Conservation (phyloP, 208 protist genomes). For the Trypanosoma caninum region DNA sequence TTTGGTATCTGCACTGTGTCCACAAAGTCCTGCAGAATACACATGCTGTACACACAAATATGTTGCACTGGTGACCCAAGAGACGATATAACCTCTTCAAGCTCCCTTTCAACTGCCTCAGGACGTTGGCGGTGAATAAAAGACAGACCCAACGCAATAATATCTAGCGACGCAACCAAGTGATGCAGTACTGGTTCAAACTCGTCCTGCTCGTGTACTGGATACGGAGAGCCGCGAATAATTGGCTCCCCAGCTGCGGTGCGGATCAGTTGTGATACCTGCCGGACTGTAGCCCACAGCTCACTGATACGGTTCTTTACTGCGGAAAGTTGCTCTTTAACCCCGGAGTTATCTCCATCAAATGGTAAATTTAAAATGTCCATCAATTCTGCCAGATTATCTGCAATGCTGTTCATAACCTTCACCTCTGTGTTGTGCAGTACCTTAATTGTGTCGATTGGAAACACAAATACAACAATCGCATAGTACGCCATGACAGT, state of each 20-base stretch:
- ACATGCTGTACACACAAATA: slow-evolving; percentile 26
- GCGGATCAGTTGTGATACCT: slow-evolving; percentile 29
- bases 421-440: slow-evolving; percentile 38
- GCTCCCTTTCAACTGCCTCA: slow-evolving; percentile 18
- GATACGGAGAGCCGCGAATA: slow-evolving; percentile 43
- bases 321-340: slow-evolving; percentile 20
- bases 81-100: slow-evolving; percentile 28
- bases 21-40: slow-evolving; percentile 50
- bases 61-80: slow-evolving; percentile 36
- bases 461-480: slow-evolving; percentile 69
- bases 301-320: slow-evolving; percentile 15
- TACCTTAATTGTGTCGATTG: slow-evolving; percentile 48
- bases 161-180: slow-evolving; percentile 43
- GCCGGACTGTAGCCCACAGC: slow-evolving; percentile 34
- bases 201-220: slow-evolving; percentile 34
- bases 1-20: slow-evolving; percentile 36
- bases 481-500: slow-evolving; percentile 69
- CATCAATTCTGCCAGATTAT: slow-evolving; percentile 38
- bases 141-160: slow-evolving; percentile 34
- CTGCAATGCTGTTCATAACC: slow-evolving; percentile 23
- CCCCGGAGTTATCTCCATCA: slow-evolving; percentile 4
- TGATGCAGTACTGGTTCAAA: slow-evolving; percentile 54
- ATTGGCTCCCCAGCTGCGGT: slow-evolving; percentile 43
- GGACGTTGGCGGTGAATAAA: slow-evolving; percentile 40
- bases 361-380: slow-evolving; percentile 27